phyloP scores from a whole-genome alignment of 2,329 filamentous ascomycete genomes.

The Lachnellula hyalina region DNA sequence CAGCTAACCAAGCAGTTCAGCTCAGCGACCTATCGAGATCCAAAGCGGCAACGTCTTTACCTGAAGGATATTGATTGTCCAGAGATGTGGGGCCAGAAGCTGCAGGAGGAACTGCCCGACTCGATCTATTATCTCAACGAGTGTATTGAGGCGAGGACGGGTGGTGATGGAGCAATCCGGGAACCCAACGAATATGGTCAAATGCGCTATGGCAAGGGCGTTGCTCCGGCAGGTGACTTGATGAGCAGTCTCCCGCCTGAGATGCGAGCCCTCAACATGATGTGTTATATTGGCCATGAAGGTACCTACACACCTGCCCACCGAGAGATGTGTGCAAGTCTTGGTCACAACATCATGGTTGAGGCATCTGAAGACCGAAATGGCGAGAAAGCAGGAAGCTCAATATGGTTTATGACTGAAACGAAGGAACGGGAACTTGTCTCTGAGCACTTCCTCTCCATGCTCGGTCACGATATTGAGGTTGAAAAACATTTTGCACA shows the following conservation, averaged over 20 bases:
- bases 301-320: slow-evolving; percentile 95
- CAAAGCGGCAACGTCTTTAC: slow-evolving; percentile 80
- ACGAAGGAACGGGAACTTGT: slow-evolving; percentile 86
- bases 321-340: slow-evolving; percentile 92
- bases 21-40: slow-evolving; percentile 68
- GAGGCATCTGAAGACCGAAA: slow-evolving; percentile 71
- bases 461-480: slow-evolving; percentile 92
- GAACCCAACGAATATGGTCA: slow-evolving; percentile 37
- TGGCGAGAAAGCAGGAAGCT: slow-evolving; percentile 79
- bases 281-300: slow-evolving; percentile 98
- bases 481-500: slow-evolving; percentile 97
- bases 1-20: slow-evolving; percentile 80
- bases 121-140: slow-evolving; percentile 89
- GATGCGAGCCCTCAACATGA: slow-evolving; percentile 93
- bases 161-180: slow-evolving; percentile 49
- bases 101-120: slow-evolving; percentile 72
- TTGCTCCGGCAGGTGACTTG: slow-evolving; percentile 74
- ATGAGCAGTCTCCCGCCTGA: slow-evolving; percentile 86
- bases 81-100: slow-evolving; percentile 72
- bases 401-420: slow-evolving; percentile 99
- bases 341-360: slow-evolving; percentile 98
- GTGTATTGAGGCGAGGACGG: slow-evolving; percentile 52
- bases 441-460: slow-evolving; percentile 88
- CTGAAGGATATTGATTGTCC: slow-evolving; percentile 97
- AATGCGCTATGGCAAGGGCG: slow-evolving; percentile 38